These are phyloP conservation scores for Gynochthodes officinalis DNA, from an alignment of 257 asterid genomes.

Conservation along the genomic window DNA sequence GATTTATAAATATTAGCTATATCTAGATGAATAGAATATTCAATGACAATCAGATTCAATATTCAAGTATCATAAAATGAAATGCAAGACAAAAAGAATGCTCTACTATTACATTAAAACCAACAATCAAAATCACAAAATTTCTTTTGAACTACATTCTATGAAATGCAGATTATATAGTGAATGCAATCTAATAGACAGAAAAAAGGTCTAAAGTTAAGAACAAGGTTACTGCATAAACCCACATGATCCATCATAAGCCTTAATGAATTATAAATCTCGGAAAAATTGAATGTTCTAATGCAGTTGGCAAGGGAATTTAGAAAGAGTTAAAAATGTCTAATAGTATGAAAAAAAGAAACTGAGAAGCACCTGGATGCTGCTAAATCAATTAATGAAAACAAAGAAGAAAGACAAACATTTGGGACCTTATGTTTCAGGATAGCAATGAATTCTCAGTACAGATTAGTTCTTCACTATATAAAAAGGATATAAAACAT, in stretches of 20 bases:
- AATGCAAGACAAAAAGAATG: not conserved
- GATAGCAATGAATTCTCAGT: not conserved
- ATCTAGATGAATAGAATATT: not conserved
- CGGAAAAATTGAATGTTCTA: not conserved
- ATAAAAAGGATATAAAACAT: not conserved
- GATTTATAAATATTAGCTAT: not conserved
- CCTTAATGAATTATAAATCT: not conserved
- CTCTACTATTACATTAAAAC: not conserved
- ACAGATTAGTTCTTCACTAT: not conserved
- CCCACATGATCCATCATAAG: not conserved
- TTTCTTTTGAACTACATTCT: not conserved
- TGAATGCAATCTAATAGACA: constrained; percentile 5
- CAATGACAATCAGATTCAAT: not conserved
- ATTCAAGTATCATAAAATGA: not conserved
- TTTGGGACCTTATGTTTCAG: not conserved
- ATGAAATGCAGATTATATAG: not conserved
- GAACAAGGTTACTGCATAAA: not conserved
- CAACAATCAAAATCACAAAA: not conserved
- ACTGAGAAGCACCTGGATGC: not conserved
- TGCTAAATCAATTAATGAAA: not conserved
- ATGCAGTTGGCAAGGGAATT: not conserved
- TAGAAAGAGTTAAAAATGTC: not conserved
- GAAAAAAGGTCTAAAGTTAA: not conserved
- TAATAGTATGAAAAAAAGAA: not conserved
- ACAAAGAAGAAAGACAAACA: not conserved